Conservation (phyloP, 2,329 filamentous ascomycete genomes). For the Chaetomiaceae sp. region DNA sequence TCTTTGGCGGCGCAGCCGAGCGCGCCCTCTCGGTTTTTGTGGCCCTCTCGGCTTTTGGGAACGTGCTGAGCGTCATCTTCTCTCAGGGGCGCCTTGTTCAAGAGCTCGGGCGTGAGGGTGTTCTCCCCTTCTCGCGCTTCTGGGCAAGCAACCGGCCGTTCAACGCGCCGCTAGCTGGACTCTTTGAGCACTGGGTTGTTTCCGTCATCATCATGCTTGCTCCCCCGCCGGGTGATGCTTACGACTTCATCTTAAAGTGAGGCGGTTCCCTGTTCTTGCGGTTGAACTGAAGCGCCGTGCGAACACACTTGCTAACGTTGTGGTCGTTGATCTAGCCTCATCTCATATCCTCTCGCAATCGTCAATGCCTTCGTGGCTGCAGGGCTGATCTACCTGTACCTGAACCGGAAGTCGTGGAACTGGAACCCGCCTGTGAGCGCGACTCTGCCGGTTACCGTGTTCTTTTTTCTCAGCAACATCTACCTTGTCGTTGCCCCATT, state of each 20-base stretch:
- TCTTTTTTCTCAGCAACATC: conserved; percentile 56
- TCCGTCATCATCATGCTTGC: conserved; percentile 61
- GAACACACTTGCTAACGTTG: too few species aligned
- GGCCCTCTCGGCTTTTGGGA: conserved; percentile 61
- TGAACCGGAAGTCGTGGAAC: conserved; percentile 39
- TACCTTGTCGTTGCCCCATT: conserved; percentile 57
- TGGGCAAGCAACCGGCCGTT: conserved; percentile 60
- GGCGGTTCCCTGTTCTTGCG: conserved; percentile 17
- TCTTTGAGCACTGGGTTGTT: conserved; percentile 59
- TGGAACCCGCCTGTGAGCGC: conserved; percentile 52
- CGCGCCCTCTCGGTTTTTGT: conserved; percentile 59
- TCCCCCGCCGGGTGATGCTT: conserved; percentile 60
- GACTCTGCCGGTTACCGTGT: conserved; percentile 46
- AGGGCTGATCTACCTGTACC: conserved; percentile 49
- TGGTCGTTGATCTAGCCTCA: conserved; percentile 39
- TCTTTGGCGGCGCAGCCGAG: conserved; percentile 49
- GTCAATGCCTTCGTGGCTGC: conserved; percentile 50
- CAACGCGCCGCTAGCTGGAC: conserved; percentile 54
- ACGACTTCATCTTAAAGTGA: conserved; percentile 56
- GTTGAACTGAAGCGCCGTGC: too few species aligned
- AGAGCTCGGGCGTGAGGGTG: conserved; percentile 59
- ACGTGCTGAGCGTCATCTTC: conserved; percentile 62
- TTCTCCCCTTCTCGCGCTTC: conserved; percentile 56
- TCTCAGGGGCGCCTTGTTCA: conserved; percentile 61
- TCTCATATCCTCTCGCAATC: conserved; percentile 57